Evolutionary conservation across 495 filamentous ascomycete species (phyloP), one percentile per base, ranked within the genome.

Genomic region (Cercophora samala): DNA sequence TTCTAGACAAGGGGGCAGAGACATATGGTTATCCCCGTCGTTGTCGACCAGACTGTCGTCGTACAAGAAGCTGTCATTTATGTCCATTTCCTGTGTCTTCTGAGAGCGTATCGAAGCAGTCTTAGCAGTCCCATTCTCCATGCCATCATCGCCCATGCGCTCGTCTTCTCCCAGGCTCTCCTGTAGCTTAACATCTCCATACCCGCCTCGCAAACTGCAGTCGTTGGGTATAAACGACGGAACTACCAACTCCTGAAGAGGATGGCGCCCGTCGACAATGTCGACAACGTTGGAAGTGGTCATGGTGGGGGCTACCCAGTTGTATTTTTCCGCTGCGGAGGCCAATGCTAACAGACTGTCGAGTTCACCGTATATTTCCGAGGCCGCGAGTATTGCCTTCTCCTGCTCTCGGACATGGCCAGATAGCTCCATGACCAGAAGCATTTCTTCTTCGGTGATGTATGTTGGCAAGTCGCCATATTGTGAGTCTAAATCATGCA

Each of bases 391-490:
- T 4, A 98, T 84, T 9, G 87, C 73, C 18, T 83, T 80, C 74
- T 94, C 90, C 68, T 90, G 88, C 64, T 87, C 81, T 4, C 96
- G 80, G 26, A 97, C 83, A 64, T 79, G 80, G 29, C 91, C 86
- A 1, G 91, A 87, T 32, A 98, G 84, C 17, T 88, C 83, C 75
- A 97, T 89, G 4, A 94, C 85, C 24, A 99, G 89, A 70, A 97
- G 91, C 63, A 98, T 96, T 72, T 98, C 95, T 64, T 87, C 90
- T 71, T 98, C 91, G 67, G 88, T 89, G 53, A 98, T 97, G 26
- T 87, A 80, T 9, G 88, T 88, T 69, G 93, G 93, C 37, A 96
- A 86, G 76, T 98, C 93, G 1, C 96, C 96, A 62, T 93, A 87
- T 32, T 89, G 84, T 2, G 85, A 81, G 73, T 97, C 93, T 80